phyloP scores from a whole-genome alignment of 2,329 filamentous ascomycete genomes.

The Stenocarpella maydis region DNA sequence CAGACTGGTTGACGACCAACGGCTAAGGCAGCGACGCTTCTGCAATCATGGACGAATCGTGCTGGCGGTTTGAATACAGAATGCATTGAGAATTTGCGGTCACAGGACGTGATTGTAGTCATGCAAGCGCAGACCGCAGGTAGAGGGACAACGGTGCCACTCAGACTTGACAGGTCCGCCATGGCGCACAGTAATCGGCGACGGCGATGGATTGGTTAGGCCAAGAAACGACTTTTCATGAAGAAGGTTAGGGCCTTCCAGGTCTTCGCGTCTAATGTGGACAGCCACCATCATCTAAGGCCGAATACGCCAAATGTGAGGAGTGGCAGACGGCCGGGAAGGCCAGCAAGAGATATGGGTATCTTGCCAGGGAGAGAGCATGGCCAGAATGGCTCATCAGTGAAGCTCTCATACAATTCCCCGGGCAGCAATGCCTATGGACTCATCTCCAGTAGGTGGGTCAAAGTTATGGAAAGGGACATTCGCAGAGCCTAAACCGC shows the following conservation, averaged over 20 bases:
- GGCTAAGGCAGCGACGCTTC: conserved; percentile 20
- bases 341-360: background rate
- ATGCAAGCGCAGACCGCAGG: background rate
- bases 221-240: background rate
- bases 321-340: background rate
- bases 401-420: too few relatives aligned
- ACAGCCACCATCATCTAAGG: background rate
- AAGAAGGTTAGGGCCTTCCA: background rate
- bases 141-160: background rate
- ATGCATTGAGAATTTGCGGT: background rate
- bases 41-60: background rate
- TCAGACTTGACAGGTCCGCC: background rate
- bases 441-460: background rate
- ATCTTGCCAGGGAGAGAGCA: background rate
- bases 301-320: background rate
- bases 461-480: too few relatives aligned
- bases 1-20: conserved; percentile 59
- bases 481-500: too few relatives aligned
- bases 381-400: background rate
- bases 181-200: background rate
- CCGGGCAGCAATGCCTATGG: background rate
- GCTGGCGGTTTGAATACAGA: background rate
- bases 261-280: background rate
- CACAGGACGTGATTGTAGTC: background rate
- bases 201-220: too few relatives aligned